Evolutionary conservation across 148 eudicot genomes (phyloP).

Genomic region (Arbutus unedo): DNA sequence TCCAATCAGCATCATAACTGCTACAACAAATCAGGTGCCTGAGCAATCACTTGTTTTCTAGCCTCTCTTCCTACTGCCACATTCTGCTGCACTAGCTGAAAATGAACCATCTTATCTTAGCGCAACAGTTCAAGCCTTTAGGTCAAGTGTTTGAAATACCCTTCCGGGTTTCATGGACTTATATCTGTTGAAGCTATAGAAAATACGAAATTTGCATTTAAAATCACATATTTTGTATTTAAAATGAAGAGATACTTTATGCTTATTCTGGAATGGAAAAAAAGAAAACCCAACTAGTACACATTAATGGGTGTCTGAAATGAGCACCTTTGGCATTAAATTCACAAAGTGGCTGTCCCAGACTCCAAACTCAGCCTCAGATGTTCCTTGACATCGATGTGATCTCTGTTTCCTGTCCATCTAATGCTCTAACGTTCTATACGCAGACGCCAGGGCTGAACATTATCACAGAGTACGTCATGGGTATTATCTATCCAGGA

Average conservation of each 20-base stretch:
- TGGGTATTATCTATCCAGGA: constrained; percentile 95
- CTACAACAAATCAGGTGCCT: constrained; percentile 90
- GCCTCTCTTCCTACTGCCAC: neutral
- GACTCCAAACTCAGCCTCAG: neutral
- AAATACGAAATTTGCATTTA: neutral
- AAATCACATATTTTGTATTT: neutral
- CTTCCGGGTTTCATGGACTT: neutral
- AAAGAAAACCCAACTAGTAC: neutral
- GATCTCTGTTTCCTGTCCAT: neutral
- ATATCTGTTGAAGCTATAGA: neutral
- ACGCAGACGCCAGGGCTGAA: constrained; percentile 96
- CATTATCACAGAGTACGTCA: constrained; percentile 86
- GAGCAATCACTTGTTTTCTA: neutral
- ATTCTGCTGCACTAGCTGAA: neutral
- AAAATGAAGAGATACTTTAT: neutral
- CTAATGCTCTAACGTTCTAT: constrained; percentile 20
- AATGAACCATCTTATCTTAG: constrained; percentile 4
- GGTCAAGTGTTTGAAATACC: neutral
- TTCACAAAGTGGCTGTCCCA: neutral
- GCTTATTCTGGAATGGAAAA: neutral
- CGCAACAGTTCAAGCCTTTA: neutral
- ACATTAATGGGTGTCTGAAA: neutral
- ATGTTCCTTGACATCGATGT: neutral
- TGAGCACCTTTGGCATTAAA: neutral
- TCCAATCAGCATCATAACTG: constrained; percentile 95